Conservation (phyloP, 441 rosid species). For the Biscutella auriculata region DNA sequence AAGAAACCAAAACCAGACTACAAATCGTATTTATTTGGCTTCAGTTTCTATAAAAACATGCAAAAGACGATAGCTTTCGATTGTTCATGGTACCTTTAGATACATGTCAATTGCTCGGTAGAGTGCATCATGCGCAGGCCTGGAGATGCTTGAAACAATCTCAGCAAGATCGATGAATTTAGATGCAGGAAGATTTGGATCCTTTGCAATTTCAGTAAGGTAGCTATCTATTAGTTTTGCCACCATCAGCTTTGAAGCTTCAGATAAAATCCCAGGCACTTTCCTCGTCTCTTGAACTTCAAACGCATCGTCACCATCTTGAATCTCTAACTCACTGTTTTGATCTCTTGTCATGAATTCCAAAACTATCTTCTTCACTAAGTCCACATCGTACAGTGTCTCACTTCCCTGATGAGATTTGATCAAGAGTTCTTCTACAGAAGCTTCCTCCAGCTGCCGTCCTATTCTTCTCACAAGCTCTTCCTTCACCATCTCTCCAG, state of each 20-base stretch:
- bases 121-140: constrained; percentile 69
- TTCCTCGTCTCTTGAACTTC: constrained; percentile 31
- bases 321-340: constrained; percentile 31
- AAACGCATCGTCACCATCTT: constrained; percentile 15
- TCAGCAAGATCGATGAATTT: constrained; percentile 67
- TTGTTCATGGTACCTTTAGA: constrained; percentile 39
- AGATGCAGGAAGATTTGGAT: constrained; percentile 43
- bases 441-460: constrained; percentile 72
- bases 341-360: constrained; percentile 52
- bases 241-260: constrained; percentile 74
- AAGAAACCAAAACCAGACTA: background rate
- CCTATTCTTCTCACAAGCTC: constrained; percentile 51
- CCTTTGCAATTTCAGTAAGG: constrained; percentile 71
- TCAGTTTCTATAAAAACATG: background rate
- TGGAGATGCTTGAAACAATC: constrained; percentile 43
- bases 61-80: background rate
- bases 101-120: constrained; percentile 77
- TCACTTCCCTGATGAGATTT: constrained; percentile 36
- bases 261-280: constrained; percentile 44
- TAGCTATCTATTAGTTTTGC: constrained; percentile 62
- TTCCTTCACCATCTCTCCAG: constrained; percentile 34
- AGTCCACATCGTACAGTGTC: constrained; percentile 46
- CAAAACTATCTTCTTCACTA: constrained; percentile 38
- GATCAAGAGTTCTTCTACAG: constrained; percentile 49
- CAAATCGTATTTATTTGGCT: background rate